Percentiles rank a stretch among this genome's conserved stretches.
Evolutionary conservation across 257 asterid species (phyloP).

Genomic region (Solanum chilense): DNA sequence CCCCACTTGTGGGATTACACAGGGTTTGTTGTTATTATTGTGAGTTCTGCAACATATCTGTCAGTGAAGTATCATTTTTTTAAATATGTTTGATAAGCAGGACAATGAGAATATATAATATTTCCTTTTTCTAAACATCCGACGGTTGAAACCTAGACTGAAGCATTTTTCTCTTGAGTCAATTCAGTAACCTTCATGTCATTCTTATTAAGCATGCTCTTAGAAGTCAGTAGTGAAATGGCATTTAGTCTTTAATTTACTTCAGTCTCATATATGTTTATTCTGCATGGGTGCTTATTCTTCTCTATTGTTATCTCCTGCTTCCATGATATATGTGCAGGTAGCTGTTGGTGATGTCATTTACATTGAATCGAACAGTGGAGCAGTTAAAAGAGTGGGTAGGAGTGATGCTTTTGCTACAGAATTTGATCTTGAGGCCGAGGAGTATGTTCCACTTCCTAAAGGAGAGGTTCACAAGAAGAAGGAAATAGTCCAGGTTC

Average conservation of each 20-base stretch:
- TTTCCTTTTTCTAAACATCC: not conserved
- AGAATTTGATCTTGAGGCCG: slow-evolving; percentile 96
- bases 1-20: not conserved
- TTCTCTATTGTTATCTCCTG: not conserved
- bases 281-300: not conserved
- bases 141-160: not conserved
- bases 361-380: slow-evolving; percentile 85
- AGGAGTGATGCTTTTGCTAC: slow-evolving; percentile 98
- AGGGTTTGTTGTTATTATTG: not conserved
- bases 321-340: slow-evolving; percentile 29
- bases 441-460: slow-evolving; percentile 96
- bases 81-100: not conserved
- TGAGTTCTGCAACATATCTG: not conserved
- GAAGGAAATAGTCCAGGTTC: slow-evolving; percentile 94
- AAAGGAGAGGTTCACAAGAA: slow-evolving; percentile 99
- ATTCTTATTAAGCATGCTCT: not conserved
- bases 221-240: not conserved
- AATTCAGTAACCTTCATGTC: not conserved
- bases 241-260: not conserved
- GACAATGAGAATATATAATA: not conserved
- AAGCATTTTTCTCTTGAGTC: not conserved
- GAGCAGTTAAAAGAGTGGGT: slow-evolving; percentile 98
- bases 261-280: not conserved
- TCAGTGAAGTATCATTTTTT: not conserved
- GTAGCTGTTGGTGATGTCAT: slow-evolving; percentile 99